phyloP scores from a whole-genome alignment of 805 yeast species.

The Clavispora phyllophila region DNA sequence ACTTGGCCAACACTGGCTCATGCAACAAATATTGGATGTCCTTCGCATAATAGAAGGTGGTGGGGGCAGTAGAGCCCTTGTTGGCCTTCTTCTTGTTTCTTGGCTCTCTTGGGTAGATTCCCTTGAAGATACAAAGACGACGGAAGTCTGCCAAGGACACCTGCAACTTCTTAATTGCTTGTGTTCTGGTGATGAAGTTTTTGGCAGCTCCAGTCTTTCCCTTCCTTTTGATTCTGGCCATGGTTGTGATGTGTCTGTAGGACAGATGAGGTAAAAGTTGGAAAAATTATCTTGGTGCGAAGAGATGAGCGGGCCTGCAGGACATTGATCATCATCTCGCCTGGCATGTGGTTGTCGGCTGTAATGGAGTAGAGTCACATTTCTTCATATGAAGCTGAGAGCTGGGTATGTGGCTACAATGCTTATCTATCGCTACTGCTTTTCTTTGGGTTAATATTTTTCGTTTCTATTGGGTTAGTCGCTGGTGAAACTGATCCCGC shows the following conservation, averaged over 20 bases:
- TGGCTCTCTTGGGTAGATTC: slow-evolving; percentile 96
- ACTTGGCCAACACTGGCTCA: slow-evolving; percentile 87
- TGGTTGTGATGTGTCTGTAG: slow-evolving; percentile 5
- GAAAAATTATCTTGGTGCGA: slow-evolving; percentile 8
- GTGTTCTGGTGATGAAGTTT: slow-evolving; percentile 89
- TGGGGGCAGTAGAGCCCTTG: slow-evolving; percentile 95
- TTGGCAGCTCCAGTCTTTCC: slow-evolving; percentile 85
- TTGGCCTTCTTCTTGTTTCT: slow-evolving; percentile 93
- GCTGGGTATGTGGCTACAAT: too few species aligned
- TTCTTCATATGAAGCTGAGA: too few species aligned
- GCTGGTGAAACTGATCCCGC: too few species aligned
- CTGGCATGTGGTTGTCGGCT: too few species aligned
- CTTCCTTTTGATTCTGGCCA: slow-evolving; percentile 76
- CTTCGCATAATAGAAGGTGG: slow-evolving; percentile 87
- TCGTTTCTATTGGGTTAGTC: too few species aligned
- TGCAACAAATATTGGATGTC: slow-evolving; percentile 94
- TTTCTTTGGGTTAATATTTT: too few species aligned
- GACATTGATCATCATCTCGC: neutral
- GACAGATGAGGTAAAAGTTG: slow-evolving; percentile 1
- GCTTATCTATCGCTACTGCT: too few species aligned
- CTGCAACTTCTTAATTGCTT: slow-evolving; percentile 88
- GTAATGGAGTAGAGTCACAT: too few species aligned
- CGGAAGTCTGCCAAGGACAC: slow-evolving; percentile 94
- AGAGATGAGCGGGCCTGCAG: slow-evolving; percentile 7
- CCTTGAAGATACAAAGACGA: slow-evolving; percentile 95